These are phyloP conservation scores for Diddensiella transvaalensis DNA, from an alignment of 805 yeast species.

Conservation along the genomic window DNA sequence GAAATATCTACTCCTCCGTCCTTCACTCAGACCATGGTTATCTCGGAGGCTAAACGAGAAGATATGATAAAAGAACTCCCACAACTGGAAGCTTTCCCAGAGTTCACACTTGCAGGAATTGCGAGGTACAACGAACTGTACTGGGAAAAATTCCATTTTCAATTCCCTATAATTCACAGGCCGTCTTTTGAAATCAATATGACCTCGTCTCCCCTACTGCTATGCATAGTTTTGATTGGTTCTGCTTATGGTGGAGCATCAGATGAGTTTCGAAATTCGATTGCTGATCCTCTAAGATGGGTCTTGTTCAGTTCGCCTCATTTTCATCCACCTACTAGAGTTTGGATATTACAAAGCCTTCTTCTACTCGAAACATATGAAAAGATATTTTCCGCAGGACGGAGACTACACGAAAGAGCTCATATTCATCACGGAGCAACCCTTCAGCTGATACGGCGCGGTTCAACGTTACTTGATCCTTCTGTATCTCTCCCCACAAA, in stretches of 20 bases:
- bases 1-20: slow-evolving; percentile 35
- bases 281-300: slow-evolving; percentile 63
- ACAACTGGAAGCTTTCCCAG: slow-evolving; percentile 32
- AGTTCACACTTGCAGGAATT: slow-evolving; percentile 11
- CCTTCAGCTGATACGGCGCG: slow-evolving; percentile 66
- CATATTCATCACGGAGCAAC: slow-evolving; percentile 85
- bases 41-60: slow-evolving; percentile 30
- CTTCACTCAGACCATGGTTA: slow-evolving; percentile 31
- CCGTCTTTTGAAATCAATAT: slow-evolving; percentile 52
- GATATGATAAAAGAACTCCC: slow-evolving; percentile 24
- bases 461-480: slow-evolving; percentile 44
- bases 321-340: slow-evolving; percentile 69
- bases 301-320: slow-evolving; percentile 64
- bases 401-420: slow-evolving; percentile 73
- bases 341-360: slow-evolving; percentile 73
- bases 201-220: slow-evolving; percentile 47
- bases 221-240: slow-evolving; percentile 56
- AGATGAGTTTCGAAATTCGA: slow-evolving; percentile 39
- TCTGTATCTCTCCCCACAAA: slow-evolving; percentile 22
- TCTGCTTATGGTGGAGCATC: slow-evolving; percentile 37
- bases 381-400: slow-evolving; percentile 59
- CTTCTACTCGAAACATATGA: slow-evolving; percentile 71
- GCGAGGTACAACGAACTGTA: slow-evolving; percentile 36
- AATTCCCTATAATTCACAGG: slow-evolving; percentile 54
- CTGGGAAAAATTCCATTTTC: slow-evolving; percentile 58